Conservation (phyloP, 352 stramenopile genomes). For the Pythium sukuiense region DNA sequence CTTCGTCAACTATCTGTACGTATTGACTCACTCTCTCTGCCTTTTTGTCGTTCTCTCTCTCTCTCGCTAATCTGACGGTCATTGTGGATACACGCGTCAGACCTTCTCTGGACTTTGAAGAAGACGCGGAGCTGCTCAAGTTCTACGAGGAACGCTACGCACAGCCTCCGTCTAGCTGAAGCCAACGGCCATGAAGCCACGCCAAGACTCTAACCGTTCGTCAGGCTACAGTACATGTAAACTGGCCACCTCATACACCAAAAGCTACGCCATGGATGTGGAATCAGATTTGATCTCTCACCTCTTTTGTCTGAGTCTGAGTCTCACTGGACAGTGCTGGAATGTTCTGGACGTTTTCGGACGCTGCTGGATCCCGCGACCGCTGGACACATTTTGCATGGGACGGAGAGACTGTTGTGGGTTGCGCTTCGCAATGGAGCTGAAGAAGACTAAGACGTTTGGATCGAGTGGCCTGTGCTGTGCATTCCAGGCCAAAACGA, state of each 20-base stretch:
- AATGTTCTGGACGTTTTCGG: conserved; percentile 20
- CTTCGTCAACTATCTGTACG: conserved; percentile 73
- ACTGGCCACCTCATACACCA: not conserved
- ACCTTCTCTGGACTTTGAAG: conserved; percentile 42
- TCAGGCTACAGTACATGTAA: not conserved
- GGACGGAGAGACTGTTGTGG: not conserved
- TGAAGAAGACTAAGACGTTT: not conserved
- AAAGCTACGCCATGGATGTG: not conserved
- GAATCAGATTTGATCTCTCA: not conserved
- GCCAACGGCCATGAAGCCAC: not conserved
- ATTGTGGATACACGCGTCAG: conserved; percentile 17
- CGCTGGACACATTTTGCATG: not conserved
- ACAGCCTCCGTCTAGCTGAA: not conserved
- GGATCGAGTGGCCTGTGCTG: too few relatives aligned
- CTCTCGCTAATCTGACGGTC: not conserved
- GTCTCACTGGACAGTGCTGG: not conserved
- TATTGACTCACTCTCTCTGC: conserved; percentile 2
- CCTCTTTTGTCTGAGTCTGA: conserved; percentile 5
- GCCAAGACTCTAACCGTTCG: not conserved
- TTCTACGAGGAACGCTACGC: conserved; percentile 18
- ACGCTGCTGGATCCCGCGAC: not conserved
- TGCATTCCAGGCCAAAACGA: not conserved
- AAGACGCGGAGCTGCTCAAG: conserved; percentile 17
- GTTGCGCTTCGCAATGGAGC: not conserved
- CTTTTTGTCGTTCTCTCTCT: too few relatives aligned